A percentile compares a stretch with the other conserved stretches of the same genome.
phyloP scores from a whole-genome alignment of 257 asterid genomes.

The Avicennia marina region DNA sequence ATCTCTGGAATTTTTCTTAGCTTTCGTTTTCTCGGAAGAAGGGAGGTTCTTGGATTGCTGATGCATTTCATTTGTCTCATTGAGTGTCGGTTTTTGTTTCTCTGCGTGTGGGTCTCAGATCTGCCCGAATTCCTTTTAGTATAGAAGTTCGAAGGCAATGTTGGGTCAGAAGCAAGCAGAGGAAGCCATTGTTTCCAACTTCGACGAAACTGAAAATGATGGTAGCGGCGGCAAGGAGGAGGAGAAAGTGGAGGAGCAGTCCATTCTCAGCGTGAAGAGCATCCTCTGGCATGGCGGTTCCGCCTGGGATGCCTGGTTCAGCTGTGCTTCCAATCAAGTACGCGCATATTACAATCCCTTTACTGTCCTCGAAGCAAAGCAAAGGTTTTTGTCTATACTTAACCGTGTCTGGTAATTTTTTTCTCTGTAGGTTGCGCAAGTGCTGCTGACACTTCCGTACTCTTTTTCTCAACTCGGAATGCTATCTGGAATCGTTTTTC shows the following conservation, averaged over 20 bases:
- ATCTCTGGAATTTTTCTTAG: slow-evolving; percentile 21
- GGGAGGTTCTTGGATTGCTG: background rate
- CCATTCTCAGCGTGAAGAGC: slow-evolving; percentile 56
- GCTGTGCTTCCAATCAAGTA: slow-evolving; percentile 96
- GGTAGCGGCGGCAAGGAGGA: slow-evolving; percentile 32
- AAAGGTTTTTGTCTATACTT: too few species aligned
- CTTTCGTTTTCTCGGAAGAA: slow-evolving; percentile 24
- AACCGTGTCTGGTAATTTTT: too few species aligned
- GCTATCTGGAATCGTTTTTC: slow-evolving; percentile 74
- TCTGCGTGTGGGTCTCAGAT: slow-evolving; percentile 3
- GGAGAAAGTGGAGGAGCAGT: slow-evolving; percentile 40
- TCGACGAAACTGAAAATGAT: slow-evolving; percentile 47
- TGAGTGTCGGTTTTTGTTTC: slow-evolving; percentile 12
- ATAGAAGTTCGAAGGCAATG: slow-evolving; percentile 42
- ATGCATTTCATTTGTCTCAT: slow-evolving; percentile 17
- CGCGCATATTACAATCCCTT: too few species aligned
- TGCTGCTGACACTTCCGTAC: slow-evolving; percentile 81
- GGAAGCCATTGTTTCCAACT: slow-evolving; percentile 79
- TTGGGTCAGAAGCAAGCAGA: slow-evolving; percentile 80
- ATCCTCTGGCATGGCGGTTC: slow-evolving; percentile 99
- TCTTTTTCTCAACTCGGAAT: slow-evolving; percentile 92
- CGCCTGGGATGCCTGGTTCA: slow-evolving; percentile 97
- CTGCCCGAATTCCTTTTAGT: background rate
- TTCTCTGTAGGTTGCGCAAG: slow-evolving; percentile 78
- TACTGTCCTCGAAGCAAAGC: too few species aligned